These are phyloP conservation scores for Fomitiporia mediterranea DNA, from an alignment of 1,284 basidiomycete genomes.

Conservation along the genomic window DNA sequence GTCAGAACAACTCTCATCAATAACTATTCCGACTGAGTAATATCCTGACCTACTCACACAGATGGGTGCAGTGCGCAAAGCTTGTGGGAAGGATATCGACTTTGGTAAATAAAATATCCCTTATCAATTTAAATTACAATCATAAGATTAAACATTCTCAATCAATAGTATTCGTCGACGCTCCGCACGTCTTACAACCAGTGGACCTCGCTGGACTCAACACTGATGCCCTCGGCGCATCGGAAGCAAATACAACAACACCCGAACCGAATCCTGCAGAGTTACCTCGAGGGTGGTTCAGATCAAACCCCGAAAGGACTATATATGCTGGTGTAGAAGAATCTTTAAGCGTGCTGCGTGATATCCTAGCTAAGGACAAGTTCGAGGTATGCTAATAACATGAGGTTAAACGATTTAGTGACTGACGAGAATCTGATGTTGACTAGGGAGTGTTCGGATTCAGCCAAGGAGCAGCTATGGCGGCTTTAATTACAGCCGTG, in stretches of 20 bases:
- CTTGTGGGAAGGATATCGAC: conserved; percentile 64
- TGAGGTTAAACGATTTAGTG: not conserved
- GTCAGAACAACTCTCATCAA: conserved; percentile 37
- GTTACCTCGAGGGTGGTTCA: conserved; percentile 81
- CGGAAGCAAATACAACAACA: conserved; percentile 44
- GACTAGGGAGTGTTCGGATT: conserved; percentile 79
- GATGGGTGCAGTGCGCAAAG: conserved; percentile 74
- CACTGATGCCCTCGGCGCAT: conserved; percentile 49
- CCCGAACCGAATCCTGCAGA: conserved; percentile 49
- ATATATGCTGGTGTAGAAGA: conserved; percentile 58
- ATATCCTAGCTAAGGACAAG: conserved; percentile 43
- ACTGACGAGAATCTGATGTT: not conserved
- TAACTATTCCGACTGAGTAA: no score
- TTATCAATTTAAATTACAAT: not conserved
- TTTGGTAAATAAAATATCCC: conserved; percentile 43
- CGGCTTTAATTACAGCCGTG: conserved; percentile 67
- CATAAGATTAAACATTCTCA: not conserved
- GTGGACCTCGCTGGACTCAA: conserved; percentile 57
- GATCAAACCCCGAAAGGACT: conserved; percentile 44
- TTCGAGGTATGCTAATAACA: conserved; percentile 50
- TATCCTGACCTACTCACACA: conserved; percentile 30
- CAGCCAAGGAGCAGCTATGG: conserved; percentile 82
- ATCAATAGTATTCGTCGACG: conserved; percentile 72
- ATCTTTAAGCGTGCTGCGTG: conserved; percentile 41
- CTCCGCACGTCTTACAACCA: conserved; percentile 67